phyloP scores from a whole-genome alignment of 2,329 filamentous ascomycete genomes.

The Phialocephala subalpina region DNA sequence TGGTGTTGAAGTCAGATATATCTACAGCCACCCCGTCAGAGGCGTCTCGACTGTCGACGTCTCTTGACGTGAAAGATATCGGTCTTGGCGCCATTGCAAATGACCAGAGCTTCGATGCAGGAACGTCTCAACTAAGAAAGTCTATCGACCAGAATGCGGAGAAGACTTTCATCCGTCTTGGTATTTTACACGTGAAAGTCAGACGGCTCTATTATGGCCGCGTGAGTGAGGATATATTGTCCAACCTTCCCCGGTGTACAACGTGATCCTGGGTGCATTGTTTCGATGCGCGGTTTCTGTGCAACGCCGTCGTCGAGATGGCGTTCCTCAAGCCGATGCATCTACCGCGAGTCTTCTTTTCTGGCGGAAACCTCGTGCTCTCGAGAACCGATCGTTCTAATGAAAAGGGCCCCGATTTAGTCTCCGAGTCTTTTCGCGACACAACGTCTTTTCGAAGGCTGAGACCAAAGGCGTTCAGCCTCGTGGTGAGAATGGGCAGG shows the following conservation, averaged over 20 bases:
- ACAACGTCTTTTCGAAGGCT: background rate
- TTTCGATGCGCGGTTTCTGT: background rate
- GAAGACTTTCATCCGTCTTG: background rate
- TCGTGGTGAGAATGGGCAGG: background rate
- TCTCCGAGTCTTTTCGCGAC: background rate
- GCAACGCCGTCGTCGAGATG: background rate
- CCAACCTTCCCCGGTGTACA: background rate
- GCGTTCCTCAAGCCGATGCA: background rate
- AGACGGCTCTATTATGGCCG: background rate
- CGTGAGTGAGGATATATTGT: background rate
- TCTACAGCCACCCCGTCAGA: conserved; percentile 2
- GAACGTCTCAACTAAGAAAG: background rate
- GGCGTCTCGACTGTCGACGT: background rate
- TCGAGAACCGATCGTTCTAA: background rate
- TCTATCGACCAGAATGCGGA: background rate
- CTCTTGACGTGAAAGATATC: background rate
- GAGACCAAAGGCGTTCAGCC: background rate
- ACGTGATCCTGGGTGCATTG: background rate
- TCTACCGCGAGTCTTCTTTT: background rate
- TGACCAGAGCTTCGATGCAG: background rate
- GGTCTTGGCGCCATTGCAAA: background rate
- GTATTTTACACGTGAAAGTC: background rate
- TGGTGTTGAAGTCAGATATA: background rate
- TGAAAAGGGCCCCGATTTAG: background rate
- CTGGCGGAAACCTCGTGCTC: background rate